Evolutionary conservation across 2,329 filamentous ascomycete genomes (phyloP).

Genomic region (Cytospora leucostoma): DNA sequence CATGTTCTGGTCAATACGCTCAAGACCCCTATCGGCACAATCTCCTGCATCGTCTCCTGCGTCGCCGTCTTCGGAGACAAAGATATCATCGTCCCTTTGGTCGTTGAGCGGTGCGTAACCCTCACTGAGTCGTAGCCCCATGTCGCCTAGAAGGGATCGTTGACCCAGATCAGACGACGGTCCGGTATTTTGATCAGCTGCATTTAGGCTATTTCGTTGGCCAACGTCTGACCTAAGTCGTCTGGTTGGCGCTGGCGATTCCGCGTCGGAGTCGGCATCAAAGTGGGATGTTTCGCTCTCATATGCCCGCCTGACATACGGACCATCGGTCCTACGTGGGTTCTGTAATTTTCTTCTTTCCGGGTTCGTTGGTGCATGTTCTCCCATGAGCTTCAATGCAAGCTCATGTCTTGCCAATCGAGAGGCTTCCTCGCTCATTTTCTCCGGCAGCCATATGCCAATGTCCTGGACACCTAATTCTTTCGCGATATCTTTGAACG

Average conservation of each 20-base stretch:
- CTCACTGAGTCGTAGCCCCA: background rate
- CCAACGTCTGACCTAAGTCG: background rate
- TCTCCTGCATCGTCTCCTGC: background rate
- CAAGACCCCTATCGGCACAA: background rate
- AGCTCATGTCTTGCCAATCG: constrained; percentile 23
- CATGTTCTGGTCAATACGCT: background rate
- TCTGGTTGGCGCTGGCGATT: background rate
- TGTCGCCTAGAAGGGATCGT: background rate
- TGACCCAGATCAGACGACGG: background rate
- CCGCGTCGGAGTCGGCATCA: background rate
- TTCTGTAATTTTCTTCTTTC: constrained; percentile 21
- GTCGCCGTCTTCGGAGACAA: background rate
- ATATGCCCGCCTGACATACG: background rate
- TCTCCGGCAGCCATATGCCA: constrained; percentile 10
- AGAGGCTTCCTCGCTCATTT: constrained; percentile 13
- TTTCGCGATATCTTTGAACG: constrained; percentile 21
- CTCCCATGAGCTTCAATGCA: constrained; percentile 24
- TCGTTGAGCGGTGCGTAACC: constrained; percentile 1
- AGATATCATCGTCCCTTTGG: constrained; percentile 2
- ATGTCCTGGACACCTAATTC: constrained; percentile 16
- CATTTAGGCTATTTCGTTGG: background rate
- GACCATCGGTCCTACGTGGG: background rate
- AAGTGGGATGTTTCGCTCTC: background rate
- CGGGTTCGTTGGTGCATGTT: constrained; percentile 18
- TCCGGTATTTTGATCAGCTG: background rate